Conservation (phyloP, 257 asterid genomes). For the Salvia splendens region DNA sequence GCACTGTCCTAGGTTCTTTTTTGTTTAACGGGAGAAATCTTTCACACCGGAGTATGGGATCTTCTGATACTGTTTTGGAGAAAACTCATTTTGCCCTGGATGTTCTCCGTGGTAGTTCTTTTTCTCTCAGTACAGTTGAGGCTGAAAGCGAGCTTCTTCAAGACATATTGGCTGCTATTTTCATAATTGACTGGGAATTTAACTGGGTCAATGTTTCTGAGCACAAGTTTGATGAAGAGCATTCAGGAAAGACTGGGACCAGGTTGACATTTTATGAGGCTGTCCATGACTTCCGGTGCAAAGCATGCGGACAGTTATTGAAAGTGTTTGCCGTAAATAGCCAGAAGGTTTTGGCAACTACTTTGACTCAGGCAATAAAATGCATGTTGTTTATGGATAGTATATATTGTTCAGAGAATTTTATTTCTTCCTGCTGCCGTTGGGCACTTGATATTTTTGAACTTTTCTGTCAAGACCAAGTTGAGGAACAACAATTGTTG, state of each 20-base stretch:
- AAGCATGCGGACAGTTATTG: conserved; percentile 49
- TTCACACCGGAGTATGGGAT: conserved; percentile 38
- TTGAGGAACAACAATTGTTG: conserved; percentile 78
- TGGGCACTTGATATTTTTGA: conserved; percentile 70
- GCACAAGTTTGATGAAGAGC: conserved; percentile 51
- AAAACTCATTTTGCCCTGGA: conserved; percentile 70
- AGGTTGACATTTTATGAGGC: conserved; percentile 67
- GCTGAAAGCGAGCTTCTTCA: conserved; percentile 64
- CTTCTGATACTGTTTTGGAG: conserved; percentile 54
- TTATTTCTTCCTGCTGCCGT: conserved; percentile 68
- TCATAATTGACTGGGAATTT: conserved; percentile 82
- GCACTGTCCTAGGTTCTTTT: conserved; percentile 51
- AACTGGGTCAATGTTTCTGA: conserved; percentile 48
- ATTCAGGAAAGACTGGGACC: conserved; percentile 40
- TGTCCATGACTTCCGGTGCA: conserved; percentile 51
- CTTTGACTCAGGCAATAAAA: conserved; percentile 59
- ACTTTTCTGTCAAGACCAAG: conserved; percentile 58
- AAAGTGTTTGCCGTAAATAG: conserved; percentile 40
- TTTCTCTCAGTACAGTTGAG: conserved; percentile 50
- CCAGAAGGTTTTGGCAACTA: conserved; percentile 50
- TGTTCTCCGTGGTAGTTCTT: conserved; percentile 71
- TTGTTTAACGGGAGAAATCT: conserved; percentile 41
- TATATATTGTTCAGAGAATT: conserved; percentile 46
- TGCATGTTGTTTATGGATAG: conserved; percentile 50
- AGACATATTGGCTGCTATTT: conserved; percentile 62